Conservation (phyloP, 2,329 filamentous ascomycete genomes). For the Colletotrichum tofieldiae region DNA sequence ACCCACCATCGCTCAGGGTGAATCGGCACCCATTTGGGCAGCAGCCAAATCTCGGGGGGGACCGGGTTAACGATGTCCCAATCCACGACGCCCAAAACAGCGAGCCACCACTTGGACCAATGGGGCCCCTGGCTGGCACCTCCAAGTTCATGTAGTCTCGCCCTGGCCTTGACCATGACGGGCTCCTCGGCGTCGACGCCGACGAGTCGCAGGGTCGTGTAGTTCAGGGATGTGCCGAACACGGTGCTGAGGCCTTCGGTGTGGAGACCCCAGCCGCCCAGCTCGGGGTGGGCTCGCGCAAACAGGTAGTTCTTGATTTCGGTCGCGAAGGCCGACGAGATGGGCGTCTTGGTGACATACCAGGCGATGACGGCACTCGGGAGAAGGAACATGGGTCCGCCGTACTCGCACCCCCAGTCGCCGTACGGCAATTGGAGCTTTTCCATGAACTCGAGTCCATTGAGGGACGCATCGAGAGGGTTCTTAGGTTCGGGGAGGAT, state of each 20-base stretch:
- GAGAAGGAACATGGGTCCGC: slow-evolving; percentile 95
- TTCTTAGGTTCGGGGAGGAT: slow-evolving; percentile 79
- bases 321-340: slow-evolving; percentile 83
- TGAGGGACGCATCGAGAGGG: slow-evolving; percentile 83
- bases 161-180: slow-evolving; percentile 87
- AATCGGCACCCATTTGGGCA: slow-evolving; percentile 92
- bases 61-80: slow-evolving; percentile 97
- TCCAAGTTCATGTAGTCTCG: slow-evolving; percentile 86
- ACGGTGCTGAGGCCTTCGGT: slow-evolving; percentile 94
- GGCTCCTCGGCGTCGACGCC: slow-evolving; percentile 89
- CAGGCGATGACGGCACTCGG: slow-evolving; percentile 88
- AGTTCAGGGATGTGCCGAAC: slow-evolving; percentile 93
- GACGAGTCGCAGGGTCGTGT: slow-evolving; percentile 83
- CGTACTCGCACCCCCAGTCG: slow-evolving; percentile 98
- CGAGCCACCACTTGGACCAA: slow-evolving; percentile 98
- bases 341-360: slow-evolving; percentile 90
- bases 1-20: slow-evolving; percentile 98
- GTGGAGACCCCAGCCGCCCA: slow-evolving; percentile 98
- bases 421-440: slow-evolving; percentile 90
- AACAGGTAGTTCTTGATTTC: slow-evolving; percentile 96
- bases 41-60: slow-evolving; percentile 92
- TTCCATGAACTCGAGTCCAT: slow-evolving; percentile 91
- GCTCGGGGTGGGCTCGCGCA: slow-evolving; percentile 85
- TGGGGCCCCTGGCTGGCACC: slow-evolving; percentile 89
- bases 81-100: slow-evolving; percentile 83